Base-by-base conservation (phyloP, 2,329 filamentous ascomycete species). In the Seiridium unicorne region DNA sequence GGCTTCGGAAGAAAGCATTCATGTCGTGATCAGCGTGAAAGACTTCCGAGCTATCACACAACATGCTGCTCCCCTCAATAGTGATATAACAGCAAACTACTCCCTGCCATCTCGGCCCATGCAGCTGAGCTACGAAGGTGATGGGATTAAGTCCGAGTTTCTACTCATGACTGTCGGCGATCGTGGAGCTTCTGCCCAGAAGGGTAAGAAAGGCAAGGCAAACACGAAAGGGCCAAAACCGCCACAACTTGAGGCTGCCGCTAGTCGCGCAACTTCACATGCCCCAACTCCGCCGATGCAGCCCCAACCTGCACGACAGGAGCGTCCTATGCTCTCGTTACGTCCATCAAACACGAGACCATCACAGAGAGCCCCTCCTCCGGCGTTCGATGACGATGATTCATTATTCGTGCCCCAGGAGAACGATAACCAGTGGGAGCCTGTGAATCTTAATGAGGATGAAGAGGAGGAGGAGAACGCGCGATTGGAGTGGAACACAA, bases 81-180 rank as follows among this genome's bases (percentile, higher is more conserved):
- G 85, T n/a, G 82, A 84, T 51, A 78, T 93, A 11, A 84, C 82
- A 13, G 89, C 89, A 10, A 80, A 81, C 57, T 93, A 93, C 73
- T 93, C 91, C 2, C 78, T 84, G 34, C 90, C 91, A 3, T 85
- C 85, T 13, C 84, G 85, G 13, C 91, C 91, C 1, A 83, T 94
- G 70, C 89, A 92, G 68, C 82, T 94, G 61, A 85, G 81, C 49
- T 94, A 94, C 68, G 81, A 83, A 32, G 82, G 84, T 47, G 87
- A 89, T 60, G 89, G 88, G 40, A 80, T 93, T 38, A 76, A 84
- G 44, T 91, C 88, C 72, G 89, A 93, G 64, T 93, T 93, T 66
- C 89, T 92, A 48, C 82, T 94, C 62, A 93, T 93, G 90, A 94
- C 91, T 1, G 86, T 90, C 7, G 91, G 90, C 11, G 89, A 92